Evolutionary conservation across 202 grass and related monocot genomes (phyloP).

Genomic region (Carex arenaria): DNA sequence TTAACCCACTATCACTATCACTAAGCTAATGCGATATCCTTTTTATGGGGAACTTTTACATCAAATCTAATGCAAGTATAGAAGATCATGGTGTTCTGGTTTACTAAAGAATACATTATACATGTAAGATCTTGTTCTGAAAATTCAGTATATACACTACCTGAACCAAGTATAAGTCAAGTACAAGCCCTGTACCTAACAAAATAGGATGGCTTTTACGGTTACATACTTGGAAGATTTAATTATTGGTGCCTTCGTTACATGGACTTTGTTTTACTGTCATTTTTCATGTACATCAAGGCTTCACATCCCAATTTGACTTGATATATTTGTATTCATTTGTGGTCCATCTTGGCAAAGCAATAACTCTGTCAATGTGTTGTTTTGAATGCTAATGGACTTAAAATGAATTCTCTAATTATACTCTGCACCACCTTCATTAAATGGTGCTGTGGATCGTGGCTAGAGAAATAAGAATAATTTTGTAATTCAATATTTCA

Average conservation of each 20-base stretch:
- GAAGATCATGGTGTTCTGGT: neutral
- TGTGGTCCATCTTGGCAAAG: slow-evolving; percentile 31
- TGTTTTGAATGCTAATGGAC: slow-evolving; percentile 38
- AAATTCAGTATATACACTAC: neutral
- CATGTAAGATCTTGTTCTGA: neutral
- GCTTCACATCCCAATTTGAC: neutral
- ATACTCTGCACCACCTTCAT: neutral
- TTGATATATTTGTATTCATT: neutral
- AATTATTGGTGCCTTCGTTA: slow-evolving; percentile 24
- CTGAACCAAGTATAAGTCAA: slow-evolving; percentile 20
- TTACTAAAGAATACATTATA: neutral
- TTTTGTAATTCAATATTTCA: neutral
- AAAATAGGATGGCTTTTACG: slow-evolving; percentile 24
- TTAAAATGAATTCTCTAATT: neutral
- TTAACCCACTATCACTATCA: neutral
- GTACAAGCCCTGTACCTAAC: slow-evolving; percentile 6
- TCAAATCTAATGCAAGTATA: neutral
- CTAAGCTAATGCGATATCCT: slow-evolving; percentile 1
- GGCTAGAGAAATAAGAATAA: slow-evolving; percentile 2
- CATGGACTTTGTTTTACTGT: slow-evolving; percentile 1
- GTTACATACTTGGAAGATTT: slow-evolving; percentile 27
- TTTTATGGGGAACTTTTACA: neutral
- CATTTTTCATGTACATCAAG: slow-evolving; percentile 25
- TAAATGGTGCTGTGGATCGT: slow-evolving; percentile 7
- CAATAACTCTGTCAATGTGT: slow-evolving; percentile 15